Evolutionary conservation across 2,329 filamentous ascomycete species (phyloP).

Genomic region (Escovopsis weberi): DNA sequence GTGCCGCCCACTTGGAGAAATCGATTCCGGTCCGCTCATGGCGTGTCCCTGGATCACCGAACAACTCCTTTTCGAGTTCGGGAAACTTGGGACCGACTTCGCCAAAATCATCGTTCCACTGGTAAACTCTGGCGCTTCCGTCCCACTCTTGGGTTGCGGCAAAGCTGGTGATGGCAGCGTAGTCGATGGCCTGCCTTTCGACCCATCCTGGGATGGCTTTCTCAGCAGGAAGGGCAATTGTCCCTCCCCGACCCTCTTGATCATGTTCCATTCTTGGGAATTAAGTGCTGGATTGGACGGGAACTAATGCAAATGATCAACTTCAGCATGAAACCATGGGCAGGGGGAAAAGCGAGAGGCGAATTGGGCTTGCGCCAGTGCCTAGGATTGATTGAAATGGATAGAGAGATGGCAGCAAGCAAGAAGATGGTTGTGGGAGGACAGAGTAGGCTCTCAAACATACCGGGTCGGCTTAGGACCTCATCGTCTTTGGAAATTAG

Average conservation of each 20-base stretch:
- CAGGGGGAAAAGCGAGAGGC: neutral
- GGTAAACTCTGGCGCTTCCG: slow-evolving; percentile 51
- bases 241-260: neutral
- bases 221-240: slow-evolving; percentile 17
- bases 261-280: slow-evolving; percentile 6
- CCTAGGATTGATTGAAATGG: too few species aligned
- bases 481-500: too few species aligned
- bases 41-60: slow-evolving; percentile 41
- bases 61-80: slow-evolving; percentile 63
- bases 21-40: slow-evolving; percentile 39
- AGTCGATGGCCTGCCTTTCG: slow-evolving; percentile 32
- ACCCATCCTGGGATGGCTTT: slow-evolving; percentile 31
- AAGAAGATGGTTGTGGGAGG: too few species aligned
- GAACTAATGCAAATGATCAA: neutral
- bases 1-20: slow-evolving; percentile 42
- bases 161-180: slow-evolving; percentile 18
- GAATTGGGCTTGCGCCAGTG: neutral
- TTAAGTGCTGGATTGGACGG: neutral
- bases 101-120: slow-evolving; percentile 75
- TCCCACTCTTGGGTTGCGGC: slow-evolving; percentile 25
- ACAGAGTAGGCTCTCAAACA: too few species aligned
- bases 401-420: too few species aligned
- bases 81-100: slow-evolving; percentile 63
- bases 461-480: too few species aligned
- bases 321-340: neutral